Percentiles rank a stretch among this genome's conserved stretches.
Evolutionary conservation across 2,329 filamentous ascomycete genomes (phyloP).

Genomic region (Monosporascus sp.): DNA sequence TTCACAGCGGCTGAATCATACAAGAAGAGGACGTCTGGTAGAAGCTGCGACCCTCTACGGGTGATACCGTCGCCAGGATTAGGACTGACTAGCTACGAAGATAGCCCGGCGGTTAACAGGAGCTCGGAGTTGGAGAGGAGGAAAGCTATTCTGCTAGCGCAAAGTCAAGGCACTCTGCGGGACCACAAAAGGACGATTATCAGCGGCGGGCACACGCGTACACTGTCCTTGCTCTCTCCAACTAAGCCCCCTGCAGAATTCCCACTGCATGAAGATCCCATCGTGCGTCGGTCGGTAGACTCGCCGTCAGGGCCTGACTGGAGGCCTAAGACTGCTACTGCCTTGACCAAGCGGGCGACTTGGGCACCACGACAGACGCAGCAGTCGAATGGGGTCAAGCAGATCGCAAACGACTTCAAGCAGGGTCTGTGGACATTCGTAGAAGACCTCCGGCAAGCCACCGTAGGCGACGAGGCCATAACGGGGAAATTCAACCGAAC

Average conservation of each 20-base stretch:
- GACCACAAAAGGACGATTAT: slow-evolving; percentile 59
- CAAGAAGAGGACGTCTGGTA: slow-evolving; percentile 66
- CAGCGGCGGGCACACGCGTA: slow-evolving; percentile 56
- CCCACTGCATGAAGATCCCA: slow-evolving; percentile 38
- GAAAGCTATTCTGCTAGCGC: slow-evolving; percentile 57
- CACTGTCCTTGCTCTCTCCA: slow-evolving; percentile 78
- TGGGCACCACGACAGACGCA: slow-evolving; percentile 51
- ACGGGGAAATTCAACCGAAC: slow-evolving; percentile 43
- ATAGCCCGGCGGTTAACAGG: slow-evolving; percentile 33
- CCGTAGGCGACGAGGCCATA: slow-evolving; percentile 87
- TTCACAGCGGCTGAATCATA: slow-evolving; percentile 74
- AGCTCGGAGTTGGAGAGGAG: slow-evolving; percentile 66
- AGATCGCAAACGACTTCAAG: slow-evolving; percentile 84
- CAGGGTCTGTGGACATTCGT: slow-evolving; percentile 91
- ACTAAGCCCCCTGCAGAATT: slow-evolving; percentile 42
- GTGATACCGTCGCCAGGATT: slow-evolving; percentile 19
- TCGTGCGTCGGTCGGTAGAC: slow-evolving; percentile 36
- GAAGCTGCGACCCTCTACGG: slow-evolving; percentile 54
- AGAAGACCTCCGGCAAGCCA: slow-evolving; percentile 91
- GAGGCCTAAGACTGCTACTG: slow-evolving; percentile 30
- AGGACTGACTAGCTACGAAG: slow-evolving; percentile 28
- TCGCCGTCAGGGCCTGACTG: slow-evolving; percentile 25
- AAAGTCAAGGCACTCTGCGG: slow-evolving; percentile 35
- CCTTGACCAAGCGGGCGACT: slow-evolving; percentile 50
- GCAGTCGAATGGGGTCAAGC: slow-evolving; percentile 51